Base-by-base conservation (phyloP, 129 eudicot species). In the Centella asiatica region DNA sequence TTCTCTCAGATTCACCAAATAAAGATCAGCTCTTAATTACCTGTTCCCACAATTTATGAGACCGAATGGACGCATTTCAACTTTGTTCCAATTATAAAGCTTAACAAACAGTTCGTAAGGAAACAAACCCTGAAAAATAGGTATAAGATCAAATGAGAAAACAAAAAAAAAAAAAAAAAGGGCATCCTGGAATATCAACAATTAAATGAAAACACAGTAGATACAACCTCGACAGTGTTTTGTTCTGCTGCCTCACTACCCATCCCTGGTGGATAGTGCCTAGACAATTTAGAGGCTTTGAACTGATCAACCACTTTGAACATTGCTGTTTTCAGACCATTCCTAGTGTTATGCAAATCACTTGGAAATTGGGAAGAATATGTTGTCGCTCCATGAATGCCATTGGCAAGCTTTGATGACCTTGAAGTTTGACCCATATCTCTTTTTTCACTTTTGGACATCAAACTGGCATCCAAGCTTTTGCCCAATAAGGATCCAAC, bases 11-110 rank as follows among this genome's bases (percentile, higher is more conserved):
- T 36, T 39, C 2, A 5, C 7, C 36, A 66, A 53, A 24, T 53
- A 22, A 53, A 25, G 28, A 54, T 12, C 20, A 39, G 24, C 54
- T 49, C 25, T 13, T 49, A 14, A 3, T 27, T 74, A 90, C 98
- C 95, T 90, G 85, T 90, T 90, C 65, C 98, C 98, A 65, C 98
- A 90, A 65, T 90, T 90, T n/a, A 68, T 68, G 25, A 90, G 86
- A 60, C 98, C 98, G 55, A 54, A 79, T 44, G 95, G 95, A 42
- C 57, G 84, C 64, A 90, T 67, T 64, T 80, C 82, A 68, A 86
- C 75, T 76, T 69, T 67, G 64, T 84, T 81, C 76, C 71, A 80
- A 17, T 79, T 67, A 50, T 87, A 87, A 18, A 90, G 92, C 79
- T 84, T 81, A 51, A 84, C 84, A 69, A 90, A 90, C 69, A 72